phyloP scores from a whole-genome alignment of 2,329 filamentous ascomycete genomes.

The Hypoxylon sp. region DNA sequence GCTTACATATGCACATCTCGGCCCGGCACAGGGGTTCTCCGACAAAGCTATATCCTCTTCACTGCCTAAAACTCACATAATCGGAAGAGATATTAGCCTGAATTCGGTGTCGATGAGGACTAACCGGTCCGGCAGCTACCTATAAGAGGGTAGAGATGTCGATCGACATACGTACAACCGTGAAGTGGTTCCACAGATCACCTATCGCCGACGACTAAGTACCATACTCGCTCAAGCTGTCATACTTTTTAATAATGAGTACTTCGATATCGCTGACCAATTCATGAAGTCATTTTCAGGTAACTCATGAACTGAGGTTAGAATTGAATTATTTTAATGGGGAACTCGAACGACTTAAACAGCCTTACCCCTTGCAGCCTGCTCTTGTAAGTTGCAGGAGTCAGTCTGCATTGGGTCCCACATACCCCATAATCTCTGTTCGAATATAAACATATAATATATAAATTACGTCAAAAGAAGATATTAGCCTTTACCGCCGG shows the following conservation, averaged over 20 bases:
- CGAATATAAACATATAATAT: too few relatives aligned
- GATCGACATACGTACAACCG: not conserved
- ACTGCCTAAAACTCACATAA: not conserved
- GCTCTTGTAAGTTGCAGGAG: not conserved
- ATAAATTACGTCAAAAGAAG: too few relatives aligned
- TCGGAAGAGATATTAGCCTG: not conserved
- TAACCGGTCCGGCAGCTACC: not conserved
- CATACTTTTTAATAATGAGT: not conserved
- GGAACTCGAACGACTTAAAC: not conserved
- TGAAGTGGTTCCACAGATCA: not conserved
- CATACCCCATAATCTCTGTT: not conserved
- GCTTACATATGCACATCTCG: not conserved
- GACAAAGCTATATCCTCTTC: slow-evolving; percentile 5
- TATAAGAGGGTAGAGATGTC: not conserved
- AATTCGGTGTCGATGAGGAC: not conserved
- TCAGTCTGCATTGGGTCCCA: not conserved
- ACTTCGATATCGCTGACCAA: not conserved
- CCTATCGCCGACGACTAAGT: not conserved
- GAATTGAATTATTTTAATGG: not conserved
- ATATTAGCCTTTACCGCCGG: too few relatives aligned
- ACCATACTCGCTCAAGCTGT: not conserved
- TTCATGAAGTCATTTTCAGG: not conserved
- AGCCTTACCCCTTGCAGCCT: not conserved
- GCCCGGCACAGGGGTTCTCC: slow-evolving; percentile 2
- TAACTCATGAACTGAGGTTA: not conserved